Conservation (phyloP, 495 filamentous ascomycete genomes). For the Podospora didyma region DNA sequence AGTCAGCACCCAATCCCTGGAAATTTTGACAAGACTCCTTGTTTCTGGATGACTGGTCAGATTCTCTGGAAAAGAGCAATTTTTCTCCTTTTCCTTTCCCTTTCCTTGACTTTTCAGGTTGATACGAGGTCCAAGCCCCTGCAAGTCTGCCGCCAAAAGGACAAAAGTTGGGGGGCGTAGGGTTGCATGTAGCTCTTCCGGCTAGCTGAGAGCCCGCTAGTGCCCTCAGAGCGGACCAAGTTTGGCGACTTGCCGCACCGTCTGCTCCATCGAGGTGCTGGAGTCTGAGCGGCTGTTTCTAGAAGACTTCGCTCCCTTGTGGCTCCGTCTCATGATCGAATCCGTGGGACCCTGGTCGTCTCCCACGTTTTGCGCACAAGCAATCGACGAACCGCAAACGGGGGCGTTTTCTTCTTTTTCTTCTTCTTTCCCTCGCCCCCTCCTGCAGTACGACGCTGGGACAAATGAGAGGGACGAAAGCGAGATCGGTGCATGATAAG, state of each 20-base stretch:
- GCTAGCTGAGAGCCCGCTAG: not conserved
- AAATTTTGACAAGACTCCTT: slow-evolving; percentile 12
- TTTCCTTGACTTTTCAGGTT: not conserved
- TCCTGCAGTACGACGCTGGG: not conserved
- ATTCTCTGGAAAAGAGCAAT: not conserved
- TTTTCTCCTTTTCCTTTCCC: not conserved
- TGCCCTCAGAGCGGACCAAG: not conserved
- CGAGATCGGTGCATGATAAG: slow-evolving; percentile 3
- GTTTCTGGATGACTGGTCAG: not conserved
- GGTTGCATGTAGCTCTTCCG: not conserved
- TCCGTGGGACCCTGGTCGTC: too few relatives aligned
- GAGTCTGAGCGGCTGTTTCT: slow-evolving; percentile 21
- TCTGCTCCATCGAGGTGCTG: not conserved
- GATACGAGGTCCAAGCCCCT: not conserved
- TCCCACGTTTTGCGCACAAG: not conserved
- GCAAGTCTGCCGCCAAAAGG: not conserved
- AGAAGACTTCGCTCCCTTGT: slow-evolving; percentile 18
- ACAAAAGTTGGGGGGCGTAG: not conserved
- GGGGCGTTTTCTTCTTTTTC: not conserved
- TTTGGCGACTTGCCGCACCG: not conserved
- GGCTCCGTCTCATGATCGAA: slow-evolving; percentile 13
- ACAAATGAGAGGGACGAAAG: not conserved
- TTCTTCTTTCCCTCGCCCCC: too few relatives aligned
- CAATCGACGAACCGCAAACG: not conserved
- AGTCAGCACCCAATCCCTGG: not conserved